A percentile compares a stretch with the other conserved stretches of the same genome.
phyloP scores from a whole-genome alignment of 106 monocot species.

The Phalaenopsis aphrodite region DNA sequence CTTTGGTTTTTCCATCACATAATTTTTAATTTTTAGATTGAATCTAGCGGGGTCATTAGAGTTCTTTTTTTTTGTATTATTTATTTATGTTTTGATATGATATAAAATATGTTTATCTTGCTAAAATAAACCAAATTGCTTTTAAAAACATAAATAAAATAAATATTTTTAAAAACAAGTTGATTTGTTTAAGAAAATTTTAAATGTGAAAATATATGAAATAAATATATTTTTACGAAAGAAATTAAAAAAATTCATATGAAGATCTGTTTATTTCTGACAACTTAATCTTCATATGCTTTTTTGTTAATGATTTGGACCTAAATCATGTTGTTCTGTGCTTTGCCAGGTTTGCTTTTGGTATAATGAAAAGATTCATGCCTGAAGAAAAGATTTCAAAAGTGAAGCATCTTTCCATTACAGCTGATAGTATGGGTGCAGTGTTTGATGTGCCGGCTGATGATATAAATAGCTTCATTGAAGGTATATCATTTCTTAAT shows the following conservation, averaged over 20 bases:
- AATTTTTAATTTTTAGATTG: background rate
- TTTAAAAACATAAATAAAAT: too few species aligned
- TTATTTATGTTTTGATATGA: too few species aligned
- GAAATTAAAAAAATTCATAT: too few species aligned
- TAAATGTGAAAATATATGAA: background rate
- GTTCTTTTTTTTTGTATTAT: too few species aligned
- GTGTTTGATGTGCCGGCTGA: slow-evolving; percentile 92
- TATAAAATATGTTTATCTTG: too few species aligned
- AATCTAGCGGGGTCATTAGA: background rate
- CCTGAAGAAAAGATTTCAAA: slow-evolving; percentile 74
- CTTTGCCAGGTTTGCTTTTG: slow-evolving; percentile 58
- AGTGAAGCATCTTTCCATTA: slow-evolving; percentile 61
- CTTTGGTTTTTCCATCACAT: background rate
- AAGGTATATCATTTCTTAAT: slow-evolving; percentile 46
- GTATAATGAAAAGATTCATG: slow-evolving; percentile 65
- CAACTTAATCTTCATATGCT: too few species aligned
- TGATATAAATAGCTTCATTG: slow-evolving; percentile 50
- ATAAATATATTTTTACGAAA: too few species aligned
- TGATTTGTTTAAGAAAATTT: background rate
- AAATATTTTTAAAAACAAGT: too few species aligned
- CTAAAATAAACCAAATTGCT: too few species aligned
- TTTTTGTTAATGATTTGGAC: background rate
- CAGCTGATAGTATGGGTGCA: slow-evolving; percentile 84
- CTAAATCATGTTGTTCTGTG: background rate
- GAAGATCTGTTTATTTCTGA: too few species aligned